phyloP scores from a whole-genome alignment of 1,284 basidiomycete genomes.

The Phaffia rhodozyma region DNA sequence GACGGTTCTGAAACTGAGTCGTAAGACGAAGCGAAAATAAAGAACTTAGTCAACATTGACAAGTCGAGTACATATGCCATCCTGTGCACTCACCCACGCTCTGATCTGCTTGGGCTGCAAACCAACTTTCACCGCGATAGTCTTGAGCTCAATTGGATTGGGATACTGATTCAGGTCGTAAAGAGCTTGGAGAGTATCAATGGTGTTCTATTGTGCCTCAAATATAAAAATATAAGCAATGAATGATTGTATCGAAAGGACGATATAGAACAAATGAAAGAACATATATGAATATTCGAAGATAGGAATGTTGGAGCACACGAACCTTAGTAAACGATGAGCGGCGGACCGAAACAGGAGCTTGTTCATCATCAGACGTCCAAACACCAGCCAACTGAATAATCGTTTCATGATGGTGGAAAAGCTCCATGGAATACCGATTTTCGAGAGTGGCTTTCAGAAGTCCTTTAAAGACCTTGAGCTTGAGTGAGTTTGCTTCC shows the following conservation, averaged over 20 bases:
- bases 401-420: no score
- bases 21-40: neutral
- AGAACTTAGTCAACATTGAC: neutral
- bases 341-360: no score
- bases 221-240: neutral
- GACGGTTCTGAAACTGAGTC: slow-evolving; percentile 10
- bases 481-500: no score
- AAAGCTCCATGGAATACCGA: no score
- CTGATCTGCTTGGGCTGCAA: slow-evolving; percentile 15
- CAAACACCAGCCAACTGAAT: no score
- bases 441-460: no score
- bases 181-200: neutral
- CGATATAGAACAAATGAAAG: neutral
- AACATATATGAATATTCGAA: neutral
- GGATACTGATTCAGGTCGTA: slow-evolving; percentile 12
- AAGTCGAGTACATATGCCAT: neutral
- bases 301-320: neutral
- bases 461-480: no score
- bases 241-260: neutral
- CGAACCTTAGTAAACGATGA: neutral
- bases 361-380: no score
- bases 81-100: slow-evolving; percentile 3
- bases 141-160: slow-evolving; percentile 7
- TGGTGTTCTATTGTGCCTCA: neutral
- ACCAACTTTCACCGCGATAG: neutral